Base-by-base conservation (phyloP, 768 basidiomycete species). In the Crassisporium funariophilum region DNA sequence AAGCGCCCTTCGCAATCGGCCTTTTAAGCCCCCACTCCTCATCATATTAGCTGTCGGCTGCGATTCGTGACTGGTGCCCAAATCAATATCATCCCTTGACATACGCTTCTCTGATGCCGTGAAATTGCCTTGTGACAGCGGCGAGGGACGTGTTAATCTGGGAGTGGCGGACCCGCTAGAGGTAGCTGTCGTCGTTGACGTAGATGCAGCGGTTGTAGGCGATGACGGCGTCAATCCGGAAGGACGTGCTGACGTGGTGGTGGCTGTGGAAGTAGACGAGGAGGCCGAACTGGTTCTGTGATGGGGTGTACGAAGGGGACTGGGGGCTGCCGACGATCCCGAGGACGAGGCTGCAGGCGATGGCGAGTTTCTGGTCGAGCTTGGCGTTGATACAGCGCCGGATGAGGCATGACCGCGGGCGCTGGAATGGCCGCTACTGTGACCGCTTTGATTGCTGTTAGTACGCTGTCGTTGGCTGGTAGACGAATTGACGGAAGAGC, bases 71-170 rank as follows among this genome's bases (percentile, higher is more conserved):
- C 75, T 65, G 36, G 80, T 70, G 1, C 75, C 78, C 21, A 86
- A 71, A 67, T 88, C 85, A 47, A 81, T 84, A 57, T 89, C 86
- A 65, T 88, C 85, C 49, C 79, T 78, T 16, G 88, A 88, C 79
- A 87, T 86, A 42, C 88, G 82, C 58, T 84, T 82, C 64, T 89
- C 87, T 2, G 80, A 66, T 20, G 81, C 80, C 7, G 81, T 76
- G 49, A 76, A 79, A 46, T 69, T 78, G 37, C 80, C 82, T 62
- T 88, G 85, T 15, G 84, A 85, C 20, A 87, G 69, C 24, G 88
- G 87, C 16, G 86, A 87, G 6, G 85, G 85, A 36, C 80, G 76
- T 13, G 60, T 66, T 9, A 71, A 70, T 43, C 76, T 74, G 25
- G 69, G 72, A 50, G 62, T 61, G 34, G 67, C 53, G 34, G 66